Evolutionary conservation across 192 early-diverging fungal species (phyloP), one percentile per base, ranked within the genome.

Genomic region (Entomortierella beljakovae): DNA sequence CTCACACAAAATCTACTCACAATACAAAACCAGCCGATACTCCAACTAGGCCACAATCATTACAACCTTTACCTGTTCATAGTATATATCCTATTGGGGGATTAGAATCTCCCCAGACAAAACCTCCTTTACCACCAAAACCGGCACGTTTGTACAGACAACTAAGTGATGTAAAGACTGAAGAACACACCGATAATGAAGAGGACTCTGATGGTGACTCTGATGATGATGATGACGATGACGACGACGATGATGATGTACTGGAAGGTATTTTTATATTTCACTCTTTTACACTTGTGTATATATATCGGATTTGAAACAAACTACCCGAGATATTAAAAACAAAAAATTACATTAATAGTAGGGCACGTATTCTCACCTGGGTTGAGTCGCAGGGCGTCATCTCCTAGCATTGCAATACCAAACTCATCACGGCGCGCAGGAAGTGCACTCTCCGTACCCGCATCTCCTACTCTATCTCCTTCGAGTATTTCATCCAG

Each of bases 41-140:
- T 42, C 53, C 31, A 15, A 2, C 51, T 2, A 48, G 75, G 9
- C 67, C 73, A 38, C 73, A 58, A n/a, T 77, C 75, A 13, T 62
- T 66, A 38, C 73, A 58, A n/a, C 68, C 75, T 23, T 34, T 65
- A 53, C 67, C 75, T 23, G 37, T 35, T 16, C 65, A 58, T 10
- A 51, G 31, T 34, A 15, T 74, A 42, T 22, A 55, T 40, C 22
- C n/a, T 6, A 13, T 15, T 15, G 59, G 34, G 35, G 61, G 61
- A 15, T 55, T 42, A 20, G 65, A 73, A n/a, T 72, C 67, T 20
- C 81, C 79, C 22, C 79, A 82, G 2, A 81, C 65, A 25, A 86
- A 89, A 73, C 88, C 88, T 20, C 80, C 74, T 6, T 23, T 89
- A 60, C 88, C 88, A 33, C 88, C 88, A 29, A 89, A 89, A 57